phyloP scores from a whole-genome alignment of 140 eudicot species.

The Ambrosia hybrid region DNA sequence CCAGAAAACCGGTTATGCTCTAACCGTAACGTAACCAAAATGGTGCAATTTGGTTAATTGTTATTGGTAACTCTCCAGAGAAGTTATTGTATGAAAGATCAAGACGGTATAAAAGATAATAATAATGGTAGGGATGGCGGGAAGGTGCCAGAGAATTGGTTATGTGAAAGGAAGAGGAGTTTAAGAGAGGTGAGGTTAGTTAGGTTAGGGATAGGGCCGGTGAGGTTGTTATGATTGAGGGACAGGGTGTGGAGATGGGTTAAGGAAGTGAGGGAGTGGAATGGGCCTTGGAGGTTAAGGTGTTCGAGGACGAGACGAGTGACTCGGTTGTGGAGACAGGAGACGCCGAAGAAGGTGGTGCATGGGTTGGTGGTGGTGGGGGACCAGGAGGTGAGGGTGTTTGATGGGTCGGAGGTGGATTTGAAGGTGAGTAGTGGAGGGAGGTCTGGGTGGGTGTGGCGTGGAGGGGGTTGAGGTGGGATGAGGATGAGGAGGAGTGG shows the following conservation, averaged over 20 bases:
- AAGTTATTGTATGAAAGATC: conserved; percentile 72
- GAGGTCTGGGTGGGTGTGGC: conserved; percentile 54
- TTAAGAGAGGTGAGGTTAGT: conserved; percentile 51
- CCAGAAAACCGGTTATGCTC: conserved; percentile 61
- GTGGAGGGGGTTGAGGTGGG: conserved; percentile 40
- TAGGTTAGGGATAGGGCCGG: conserved; percentile 67
- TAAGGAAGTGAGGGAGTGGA: conserved; percentile 48
- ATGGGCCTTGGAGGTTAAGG: conserved; percentile 45
- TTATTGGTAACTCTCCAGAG: conserved; percentile 51
- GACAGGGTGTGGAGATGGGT: conserved; percentile 67
- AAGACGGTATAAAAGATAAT: conserved; percentile 58
- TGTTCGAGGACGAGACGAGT: conserved; percentile 65
- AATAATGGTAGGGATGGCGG: conserved; percentile 46
- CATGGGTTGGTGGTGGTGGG: conserved; percentile 48
- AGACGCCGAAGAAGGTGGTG: conserved; percentile 58
- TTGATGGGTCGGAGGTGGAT: conserved; percentile 48
- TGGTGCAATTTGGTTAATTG: conserved; percentile 56
- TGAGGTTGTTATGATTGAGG: conserved; percentile 53
- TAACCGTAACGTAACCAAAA: conserved; percentile 52
- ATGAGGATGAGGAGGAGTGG: conserved; percentile 20
- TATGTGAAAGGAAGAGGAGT: conserved; percentile 54
- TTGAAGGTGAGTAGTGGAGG: conserved; percentile 58
- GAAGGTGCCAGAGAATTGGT: conserved; percentile 58
- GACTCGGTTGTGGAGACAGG: conserved; percentile 71
- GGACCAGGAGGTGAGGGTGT: conserved; percentile 59